Evolutionary conservation across 1,284 basidiomycete genomes (phyloP).

Genomic region (Naganishia liquefaciens): DNA sequence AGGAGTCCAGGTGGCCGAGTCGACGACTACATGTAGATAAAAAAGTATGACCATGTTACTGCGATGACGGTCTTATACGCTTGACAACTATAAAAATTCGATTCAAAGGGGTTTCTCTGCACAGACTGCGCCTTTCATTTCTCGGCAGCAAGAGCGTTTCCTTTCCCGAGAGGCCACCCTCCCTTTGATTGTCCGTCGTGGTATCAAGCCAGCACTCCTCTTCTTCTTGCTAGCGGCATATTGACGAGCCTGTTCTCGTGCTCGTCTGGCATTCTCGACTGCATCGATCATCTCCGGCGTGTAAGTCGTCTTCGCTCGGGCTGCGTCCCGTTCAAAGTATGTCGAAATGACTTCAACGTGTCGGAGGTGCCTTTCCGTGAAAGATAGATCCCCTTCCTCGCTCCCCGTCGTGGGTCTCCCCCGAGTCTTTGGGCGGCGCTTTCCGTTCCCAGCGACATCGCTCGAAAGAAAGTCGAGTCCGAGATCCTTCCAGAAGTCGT

Average conservation of each 20-base stretch:
- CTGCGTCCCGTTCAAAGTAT: conserved; percentile 24
- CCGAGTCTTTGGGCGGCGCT: background rate
- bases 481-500: conserved; percentile 60
- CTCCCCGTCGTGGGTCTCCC: background rate
- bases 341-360: conserved; percentile 10
- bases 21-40: no score
- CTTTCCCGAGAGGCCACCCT: no score
- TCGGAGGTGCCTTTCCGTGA: conserved; percentile 14
- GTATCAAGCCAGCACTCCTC: no score
- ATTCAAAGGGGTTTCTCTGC: no score
- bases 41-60: no score
- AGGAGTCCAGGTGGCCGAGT: no score
- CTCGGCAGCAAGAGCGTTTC: no score
- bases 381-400: conserved; percentile 10
- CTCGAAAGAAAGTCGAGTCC: conserved; percentile 10
- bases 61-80: no score
- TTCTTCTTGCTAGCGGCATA: background rate
- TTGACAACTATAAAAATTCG: no score
- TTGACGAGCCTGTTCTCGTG: conserved; percentile 15
- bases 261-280: conserved; percentile 1
- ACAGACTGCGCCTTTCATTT: no score
- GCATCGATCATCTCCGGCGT: conserved; percentile 18
- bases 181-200: no score
- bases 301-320: conserved; percentile 12
- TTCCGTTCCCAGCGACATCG: background rate